These are phyloP conservation scores for Acarospora socialis DNA, from an alignment of 2,329 filamentous ascomycete species.

Conservation along the genomic window DNA sequence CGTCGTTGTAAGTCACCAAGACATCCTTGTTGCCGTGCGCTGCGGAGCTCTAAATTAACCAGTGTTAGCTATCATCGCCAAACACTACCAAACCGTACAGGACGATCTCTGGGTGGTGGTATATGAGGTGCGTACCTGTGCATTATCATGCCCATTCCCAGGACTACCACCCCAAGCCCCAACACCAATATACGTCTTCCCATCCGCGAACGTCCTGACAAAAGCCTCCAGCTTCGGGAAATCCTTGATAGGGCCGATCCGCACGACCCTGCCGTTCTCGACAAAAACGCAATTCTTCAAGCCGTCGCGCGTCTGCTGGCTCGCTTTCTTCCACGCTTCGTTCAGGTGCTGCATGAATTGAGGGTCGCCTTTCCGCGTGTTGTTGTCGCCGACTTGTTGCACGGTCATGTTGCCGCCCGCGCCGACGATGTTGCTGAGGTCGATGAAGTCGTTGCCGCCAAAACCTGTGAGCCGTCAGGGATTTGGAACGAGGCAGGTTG, in stretches of 20 bases:
- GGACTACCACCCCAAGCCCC: conserved; percentile 23
- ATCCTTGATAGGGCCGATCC: conserved; percentile 24
- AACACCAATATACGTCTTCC: conserved; percentile 28
- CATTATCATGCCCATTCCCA: conserved; percentile 23
- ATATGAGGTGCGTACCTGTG: too few species aligned
- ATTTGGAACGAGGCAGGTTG: neutral
- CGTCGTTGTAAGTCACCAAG: conserved; percentile 25
- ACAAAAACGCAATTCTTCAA: conserved; percentile 21
- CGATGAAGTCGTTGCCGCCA: conserved; percentile 22
- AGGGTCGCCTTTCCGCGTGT: conserved; percentile 26
- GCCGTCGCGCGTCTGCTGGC: conserved; percentile 20
- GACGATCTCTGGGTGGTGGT: too few species aligned
- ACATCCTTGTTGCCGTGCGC: conserved; percentile 28
- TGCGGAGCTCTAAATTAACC: conserved; percentile 18
- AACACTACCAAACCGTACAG: too few species aligned
- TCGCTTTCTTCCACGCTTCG: conserved; percentile 21
- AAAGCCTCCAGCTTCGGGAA: conserved; percentile 24
- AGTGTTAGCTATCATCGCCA: neutral
- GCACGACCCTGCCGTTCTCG: conserved; percentile 19
- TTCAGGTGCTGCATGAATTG: conserved; percentile 28
- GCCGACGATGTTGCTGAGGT: conserved; percentile 24
- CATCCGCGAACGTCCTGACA: conserved; percentile 25
- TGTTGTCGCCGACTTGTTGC: conserved; percentile 24
- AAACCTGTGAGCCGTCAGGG: neutral
- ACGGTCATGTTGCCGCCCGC: conserved; percentile 29